phyloP scores from a whole-genome alignment of 192 early-diverging fungal genomes.

The Entomortierella chlamydospora region DNA sequence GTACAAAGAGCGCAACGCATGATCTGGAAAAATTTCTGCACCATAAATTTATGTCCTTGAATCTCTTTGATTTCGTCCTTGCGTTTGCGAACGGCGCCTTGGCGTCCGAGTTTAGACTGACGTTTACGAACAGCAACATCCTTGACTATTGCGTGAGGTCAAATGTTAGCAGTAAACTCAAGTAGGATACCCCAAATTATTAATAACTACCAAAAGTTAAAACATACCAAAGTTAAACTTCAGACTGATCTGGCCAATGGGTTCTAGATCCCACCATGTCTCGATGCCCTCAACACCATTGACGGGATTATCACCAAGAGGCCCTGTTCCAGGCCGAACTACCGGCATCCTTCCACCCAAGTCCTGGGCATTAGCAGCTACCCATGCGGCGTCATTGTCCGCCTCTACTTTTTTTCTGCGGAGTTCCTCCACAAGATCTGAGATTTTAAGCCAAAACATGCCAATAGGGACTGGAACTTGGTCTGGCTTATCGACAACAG shows the following conservation, averaged over 20 bases:
- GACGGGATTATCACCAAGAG: conserved; percentile 46
- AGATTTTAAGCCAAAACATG: conserved; percentile 93
- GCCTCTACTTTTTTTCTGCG: conserved; percentile 79
- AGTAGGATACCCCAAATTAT: no score
- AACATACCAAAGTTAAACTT: conserved; percentile 86
- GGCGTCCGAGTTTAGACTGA: conserved; percentile 76
- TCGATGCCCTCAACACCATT: conserved; percentile 73
- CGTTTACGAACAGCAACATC: conserved; percentile 62
- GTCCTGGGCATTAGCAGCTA: conserved; percentile 54
- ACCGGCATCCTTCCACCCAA: conserved; percentile 11
- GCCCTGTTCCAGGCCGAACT: conserved; percentile 45
- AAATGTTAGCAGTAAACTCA: neutral
- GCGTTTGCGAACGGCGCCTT: conserved; percentile 79
- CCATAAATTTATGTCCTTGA: conserved; percentile 95
- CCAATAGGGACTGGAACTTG: conserved; percentile 77
- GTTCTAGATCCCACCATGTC: conserved; percentile 92
- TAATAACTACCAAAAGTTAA: neutral
- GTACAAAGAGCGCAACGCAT: conserved; percentile 98
- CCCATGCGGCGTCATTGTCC: conserved; percentile 68
- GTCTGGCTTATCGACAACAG: conserved; percentile 87
- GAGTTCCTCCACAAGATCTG: conserved; percentile 90
- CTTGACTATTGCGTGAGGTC: conserved; percentile 51
- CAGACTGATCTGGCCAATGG: conserved; percentile 87
- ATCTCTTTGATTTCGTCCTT: conserved; percentile 88
- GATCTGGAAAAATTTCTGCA: conserved; percentile 93